Evolutionary conservation across 2,329 filamentous ascomycete genomes (phyloP).

Genomic region (Sphaerulina musiva): DNA sequence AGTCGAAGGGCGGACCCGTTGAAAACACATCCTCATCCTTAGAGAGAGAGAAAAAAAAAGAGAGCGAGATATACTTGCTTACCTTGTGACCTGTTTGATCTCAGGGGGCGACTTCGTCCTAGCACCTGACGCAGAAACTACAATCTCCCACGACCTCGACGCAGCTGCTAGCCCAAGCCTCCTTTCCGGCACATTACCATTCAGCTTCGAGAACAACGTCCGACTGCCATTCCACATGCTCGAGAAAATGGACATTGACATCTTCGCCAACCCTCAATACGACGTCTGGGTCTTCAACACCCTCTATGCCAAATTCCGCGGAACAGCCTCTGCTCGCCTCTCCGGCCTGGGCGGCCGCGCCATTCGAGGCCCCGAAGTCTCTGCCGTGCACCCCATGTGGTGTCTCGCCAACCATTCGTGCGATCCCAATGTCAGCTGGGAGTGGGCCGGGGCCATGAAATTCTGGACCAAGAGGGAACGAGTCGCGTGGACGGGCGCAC

Average conservation of each 20-base stretch:
- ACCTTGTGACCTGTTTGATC: no score
- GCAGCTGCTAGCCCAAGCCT: constrained; percentile 14
- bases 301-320: constrained; percentile 85
- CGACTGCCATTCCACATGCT: constrained; percentile 68
- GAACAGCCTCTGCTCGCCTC: constrained; percentile 80
- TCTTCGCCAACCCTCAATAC: constrained; percentile 54
- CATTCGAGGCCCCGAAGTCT: constrained; percentile 80
- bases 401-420: constrained; percentile 95
- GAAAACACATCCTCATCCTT: no score
- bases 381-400: constrained; percentile 91
- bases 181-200: constrained; percentile 59
- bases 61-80: no score
- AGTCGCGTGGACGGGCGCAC: constrained; percentile 44
- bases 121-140: constrained; percentile 3
- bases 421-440: constrained; percentile 90
- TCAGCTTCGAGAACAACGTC: constrained; percentile 70
- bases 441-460: constrained; percentile 76
- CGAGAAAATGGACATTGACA: constrained; percentile 77
- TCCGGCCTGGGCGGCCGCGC: constrained; percentile 46
- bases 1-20: no score
- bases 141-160: constrained; percentile 16
- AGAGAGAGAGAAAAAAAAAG: no score
- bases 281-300: constrained; percentile 86
- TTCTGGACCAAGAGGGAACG: constrained; percentile 58
- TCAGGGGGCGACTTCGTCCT: constrained; percentile 51